Conservation (phyloP, 2,329 filamentous ascomycete genomes). For the Botryotinia globosa region DNA sequence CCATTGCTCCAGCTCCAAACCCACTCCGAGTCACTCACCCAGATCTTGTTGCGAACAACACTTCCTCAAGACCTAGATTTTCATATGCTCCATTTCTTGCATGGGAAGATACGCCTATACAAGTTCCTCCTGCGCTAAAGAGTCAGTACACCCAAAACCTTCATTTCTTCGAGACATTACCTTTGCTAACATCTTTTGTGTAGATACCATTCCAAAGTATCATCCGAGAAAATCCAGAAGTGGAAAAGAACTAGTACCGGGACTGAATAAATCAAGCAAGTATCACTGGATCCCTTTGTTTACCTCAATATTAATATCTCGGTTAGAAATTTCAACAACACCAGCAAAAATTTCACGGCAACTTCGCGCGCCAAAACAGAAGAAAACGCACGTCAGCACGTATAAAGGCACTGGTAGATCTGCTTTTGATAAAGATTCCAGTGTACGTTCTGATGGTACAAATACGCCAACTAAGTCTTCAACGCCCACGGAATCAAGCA, state of each 20-base stretch:
- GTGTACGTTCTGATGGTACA: slow-evolving; percentile 27
- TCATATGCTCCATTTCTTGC: slow-evolving; percentile 34
- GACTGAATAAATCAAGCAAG: slow-evolving; percentile 36
- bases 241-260: slow-evolving; percentile 35
- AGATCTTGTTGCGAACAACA: slow-evolving; percentile 28
- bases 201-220: slow-evolving; percentile 38
- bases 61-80: slow-evolving; percentile 30
- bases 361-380: slow-evolving; percentile 29
- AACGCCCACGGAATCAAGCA: slow-evolving; percentile 35
- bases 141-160: slow-evolving; percentile 28
- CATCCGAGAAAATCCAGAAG: slow-evolving; percentile 36
- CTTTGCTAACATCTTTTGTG: neutral
- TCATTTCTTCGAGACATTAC: slow-evolving; percentile 4
- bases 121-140: slow-evolving; percentile 34
- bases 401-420: slow-evolving; percentile 35
- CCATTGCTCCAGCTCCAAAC: slow-evolving; percentile 18
- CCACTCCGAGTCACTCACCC: slow-evolving; percentile 32
- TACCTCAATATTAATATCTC: slow-evolving; percentile 15
- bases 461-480: slow-evolving; percentile 23
- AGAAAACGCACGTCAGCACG: slow-evolving; percentile 28
- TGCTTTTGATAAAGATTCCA: slow-evolving; percentile 25
- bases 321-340: slow-evolving; percentile 27
- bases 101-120: slow-evolving; percentile 31
- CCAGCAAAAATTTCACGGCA: slow-evolving; percentile 31
- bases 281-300: slow-evolving; percentile 12